Conservation (phyloP, 371 early-diverging fungal species). For the Blastocladiella emersonii region DNA sequence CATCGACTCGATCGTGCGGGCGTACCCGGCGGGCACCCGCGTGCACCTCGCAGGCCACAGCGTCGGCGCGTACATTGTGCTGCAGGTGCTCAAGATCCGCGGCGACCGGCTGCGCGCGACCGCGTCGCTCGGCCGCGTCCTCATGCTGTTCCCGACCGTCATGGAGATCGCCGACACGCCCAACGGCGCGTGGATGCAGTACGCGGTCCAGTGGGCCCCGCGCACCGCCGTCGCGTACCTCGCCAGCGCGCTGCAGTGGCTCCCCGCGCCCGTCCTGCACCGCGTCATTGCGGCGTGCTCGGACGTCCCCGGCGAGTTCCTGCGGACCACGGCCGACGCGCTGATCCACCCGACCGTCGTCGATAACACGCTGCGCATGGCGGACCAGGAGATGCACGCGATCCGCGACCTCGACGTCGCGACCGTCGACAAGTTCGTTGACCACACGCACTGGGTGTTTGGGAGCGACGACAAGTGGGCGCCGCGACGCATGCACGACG, state of each 20-base stretch:
- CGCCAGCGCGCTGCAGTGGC: background rate
- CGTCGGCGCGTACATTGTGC: background rate
- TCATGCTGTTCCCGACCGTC: constrained; percentile 1
- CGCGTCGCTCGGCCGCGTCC: background rate
- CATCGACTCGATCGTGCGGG: background rate
- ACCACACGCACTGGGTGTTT: background rate
- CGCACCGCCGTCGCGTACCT: background rate
- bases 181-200: constrained; percentile 2
- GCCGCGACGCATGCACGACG: background rate
- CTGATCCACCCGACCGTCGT: background rate
- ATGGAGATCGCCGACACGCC: background rate
- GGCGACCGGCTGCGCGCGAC: background rate
- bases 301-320: background rate
- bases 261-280: background rate
- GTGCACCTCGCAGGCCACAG: constrained; percentile 1
- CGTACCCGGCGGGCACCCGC: background rate
- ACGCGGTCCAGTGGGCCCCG: background rate
- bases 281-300: background rate
- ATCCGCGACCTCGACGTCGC: background rate
- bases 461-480: constrained; percentile 1
- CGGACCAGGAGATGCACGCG: background rate
- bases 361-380: background rate
- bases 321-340: background rate
- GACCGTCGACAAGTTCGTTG: background rate
- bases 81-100: background rate